A percentile compares a stretch with the other conserved stretches of the same genome.
Conservation (phyloP, 208 protist genomes). For the Crithidia sp. region DNA sequence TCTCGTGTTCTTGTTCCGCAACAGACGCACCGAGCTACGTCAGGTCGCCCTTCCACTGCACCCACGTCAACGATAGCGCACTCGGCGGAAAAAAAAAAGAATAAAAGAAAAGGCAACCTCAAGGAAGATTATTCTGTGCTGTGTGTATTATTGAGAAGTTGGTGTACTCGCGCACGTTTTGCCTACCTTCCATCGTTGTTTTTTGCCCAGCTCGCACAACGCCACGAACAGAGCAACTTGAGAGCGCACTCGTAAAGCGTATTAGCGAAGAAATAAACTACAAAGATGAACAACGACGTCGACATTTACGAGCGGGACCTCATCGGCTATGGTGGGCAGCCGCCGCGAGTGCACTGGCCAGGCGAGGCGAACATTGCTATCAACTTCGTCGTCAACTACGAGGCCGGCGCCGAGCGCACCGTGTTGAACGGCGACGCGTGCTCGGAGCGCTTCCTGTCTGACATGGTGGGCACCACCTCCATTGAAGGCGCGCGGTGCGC, state of each 20-base stretch:
- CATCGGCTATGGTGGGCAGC: conserved; percentile 37
- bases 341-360: conserved; percentile 29
- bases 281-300: conserved; percentile 8
- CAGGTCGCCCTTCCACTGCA: no score
- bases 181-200: no score
- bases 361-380: conserved; percentile 31
- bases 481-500: conserved; percentile 24
- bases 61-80: no score
- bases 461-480: conserved; percentile 34
- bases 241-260: not conserved
- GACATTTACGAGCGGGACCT: conserved; percentile 34
- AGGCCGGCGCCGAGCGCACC: conserved; percentile 29
- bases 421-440: conserved; percentile 35
- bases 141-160: no score
- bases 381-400: conserved; percentile 45
- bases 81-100: not conserved
- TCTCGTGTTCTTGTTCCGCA: no score
- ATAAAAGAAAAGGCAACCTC: not conserved
- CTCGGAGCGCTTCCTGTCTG: conserved; percentile 33
- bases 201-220: no score
- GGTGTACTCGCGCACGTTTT: no score
- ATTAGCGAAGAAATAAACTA: not conserved
- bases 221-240: no score
- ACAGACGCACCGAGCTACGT: no score
- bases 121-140: no score